Base-by-base conservation (phyloP, 805 yeast genomes). In the Lipomyces sp. region DNA sequence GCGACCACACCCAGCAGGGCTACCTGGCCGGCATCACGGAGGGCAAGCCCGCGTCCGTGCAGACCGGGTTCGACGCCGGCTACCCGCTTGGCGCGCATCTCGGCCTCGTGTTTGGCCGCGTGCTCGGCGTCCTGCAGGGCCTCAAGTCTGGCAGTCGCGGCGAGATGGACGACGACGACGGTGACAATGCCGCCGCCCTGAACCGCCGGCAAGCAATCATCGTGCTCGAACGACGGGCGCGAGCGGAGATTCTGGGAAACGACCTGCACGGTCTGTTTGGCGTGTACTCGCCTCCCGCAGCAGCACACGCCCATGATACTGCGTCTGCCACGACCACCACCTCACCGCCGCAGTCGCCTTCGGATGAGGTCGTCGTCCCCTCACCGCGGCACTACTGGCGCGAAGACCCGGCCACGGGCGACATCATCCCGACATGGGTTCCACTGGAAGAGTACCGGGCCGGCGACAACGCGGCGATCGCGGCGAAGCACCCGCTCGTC, bases 51-150 rank as follows among this genome's bases (percentile, higher is more conserved):
- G 67, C 68, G 6, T 78, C 83, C 36, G 69, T 88, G 22, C 97
- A 90, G 63, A 63, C 70, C 11, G 96, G 96, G 0, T 90, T 91
- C 63, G 95, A 90, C 64, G 74, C 70, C 2, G 91, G 91, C 0
- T 90, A 81, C 59, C 87, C 86, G 0, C 61, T 70, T 2, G 98
- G 98, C 1, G 87, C 93, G 0, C 63, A 62, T 2, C 54, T 89
- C 1, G 97, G 95, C 0, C 68, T 77, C 0, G 58, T 69, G 14
- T 82, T 81, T 0, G 98, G 98, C 0, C 65, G 67, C 40, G 70
- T 89, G 0, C 55, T 89, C 13, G 86, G 90, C 8, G 55, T 54
- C 1, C 64, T 81, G 16, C 82, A 78, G 51, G 74, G 71, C 3
- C 50, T 62, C 37, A 66, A 66, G 0, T n/a, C n/a, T n/a, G n/a